These are phyloP conservation scores for Obelidium mucronatum DNA, from an alignment of 192 early-diverging fungal genomes.

Conservation along the genomic window DNA sequence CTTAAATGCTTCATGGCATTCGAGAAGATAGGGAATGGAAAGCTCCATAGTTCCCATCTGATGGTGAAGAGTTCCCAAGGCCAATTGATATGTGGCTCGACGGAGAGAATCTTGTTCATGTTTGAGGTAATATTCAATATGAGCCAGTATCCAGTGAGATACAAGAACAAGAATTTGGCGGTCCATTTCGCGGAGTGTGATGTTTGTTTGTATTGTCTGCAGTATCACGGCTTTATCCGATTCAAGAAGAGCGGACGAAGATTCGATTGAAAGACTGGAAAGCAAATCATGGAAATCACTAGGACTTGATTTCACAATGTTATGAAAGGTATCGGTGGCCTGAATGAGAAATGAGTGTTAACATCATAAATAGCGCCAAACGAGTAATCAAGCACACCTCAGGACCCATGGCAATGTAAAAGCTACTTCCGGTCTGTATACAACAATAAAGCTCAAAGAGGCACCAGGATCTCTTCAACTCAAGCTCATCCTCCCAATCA, in stretches of 20 bases:
- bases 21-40: not conserved
- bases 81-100: not conserved
- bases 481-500: constrained; percentile 32
- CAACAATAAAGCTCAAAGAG: constrained; percentile 36
- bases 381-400: not conserved
- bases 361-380: not conserved
- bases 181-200: not conserved
- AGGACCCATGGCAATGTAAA: constrained; percentile 29
- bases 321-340: not conserved
- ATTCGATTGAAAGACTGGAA: not conserved
- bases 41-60: not conserved
- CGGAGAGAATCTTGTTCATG: not conserved
- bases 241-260: not conserved
- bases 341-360: not conserved
- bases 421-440: constrained; percentile 11
- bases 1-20: not conserved
- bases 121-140: not conserved
- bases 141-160: not conserved
- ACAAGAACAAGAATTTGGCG: not conserved
- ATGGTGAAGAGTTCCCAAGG: not conserved
- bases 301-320: not conserved
- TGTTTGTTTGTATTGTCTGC: not conserved
- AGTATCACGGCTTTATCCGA: not conserved
- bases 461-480: constrained; percentile 34
- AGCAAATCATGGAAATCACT: not conserved